Conservation (phyloP, 805 yeast genomes). For the Pichia cephalocereana region DNA sequence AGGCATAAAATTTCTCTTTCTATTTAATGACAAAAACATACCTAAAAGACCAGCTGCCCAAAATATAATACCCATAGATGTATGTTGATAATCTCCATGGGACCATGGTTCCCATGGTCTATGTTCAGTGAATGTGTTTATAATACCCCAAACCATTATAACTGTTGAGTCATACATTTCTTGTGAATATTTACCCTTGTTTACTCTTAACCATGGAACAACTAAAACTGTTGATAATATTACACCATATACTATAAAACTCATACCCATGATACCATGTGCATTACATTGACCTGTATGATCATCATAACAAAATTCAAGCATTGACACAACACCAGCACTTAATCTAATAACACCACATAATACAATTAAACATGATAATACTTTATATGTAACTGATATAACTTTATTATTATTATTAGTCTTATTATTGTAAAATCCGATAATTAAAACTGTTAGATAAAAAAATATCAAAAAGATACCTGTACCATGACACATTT, state of each 20-base stretch:
- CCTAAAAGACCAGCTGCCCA: conserved; percentile 93
- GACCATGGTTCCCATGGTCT: conserved; percentile 87
- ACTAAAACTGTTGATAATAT: conserved; percentile 56
- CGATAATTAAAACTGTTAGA: conserved; percentile 41
- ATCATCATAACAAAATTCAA: conserved; percentile 77
- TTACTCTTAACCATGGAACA: conserved; percentile 64
- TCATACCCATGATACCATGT: conserved; percentile 93
- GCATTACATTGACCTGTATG: conserved; percentile 95
- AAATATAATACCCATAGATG: conserved; percentile 95
- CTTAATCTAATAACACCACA: conserved; percentile 75
- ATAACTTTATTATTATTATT: conserved; percentile 9
- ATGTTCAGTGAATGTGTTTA: conserved; percentile 94
- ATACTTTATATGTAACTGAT: conserved; percentile 32
- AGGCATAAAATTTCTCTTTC: conserved; percentile 68
- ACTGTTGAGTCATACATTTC: conserved; percentile 77
- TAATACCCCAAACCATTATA: conserved; percentile 85
- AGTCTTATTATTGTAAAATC: conserved; percentile 19
- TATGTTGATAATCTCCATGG: conserved; percentile 91
- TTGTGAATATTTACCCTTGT: conserved; percentile 49
- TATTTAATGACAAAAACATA: conserved; percentile 59
- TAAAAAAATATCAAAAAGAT: conserved; percentile 47
- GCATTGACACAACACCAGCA: conserved; percentile 72
- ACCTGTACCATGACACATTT: conserved; percentile 59
- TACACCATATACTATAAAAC: conserved; percentile 75
- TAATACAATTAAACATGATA: conserved; percentile 38